Evolutionary conservation across 2,329 filamentous ascomycete species (phyloP).

Genomic region (Penicillium sp.): DNA sequence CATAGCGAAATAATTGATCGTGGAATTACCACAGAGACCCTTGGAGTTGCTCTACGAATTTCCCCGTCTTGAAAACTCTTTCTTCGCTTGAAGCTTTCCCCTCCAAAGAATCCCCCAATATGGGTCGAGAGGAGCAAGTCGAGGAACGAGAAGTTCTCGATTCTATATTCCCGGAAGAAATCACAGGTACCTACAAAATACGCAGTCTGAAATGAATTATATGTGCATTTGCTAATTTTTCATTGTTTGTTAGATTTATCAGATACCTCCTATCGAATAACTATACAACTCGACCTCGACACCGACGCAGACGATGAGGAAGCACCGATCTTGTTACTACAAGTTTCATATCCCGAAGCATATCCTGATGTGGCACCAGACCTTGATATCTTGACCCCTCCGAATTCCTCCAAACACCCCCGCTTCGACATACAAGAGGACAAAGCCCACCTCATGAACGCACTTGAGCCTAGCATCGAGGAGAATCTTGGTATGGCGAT

Average conservation of each 20-base stretch:
- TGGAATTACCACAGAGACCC: background rate
- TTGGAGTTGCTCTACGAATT: background rate
- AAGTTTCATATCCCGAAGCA: conserved; percentile 80
- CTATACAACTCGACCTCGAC: conserved; percentile 75
- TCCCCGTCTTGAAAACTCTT: background rate
- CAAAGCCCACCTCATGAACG: conserved; percentile 67
- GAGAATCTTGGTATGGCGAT: conserved; percentile 97
- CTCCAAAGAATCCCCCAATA: conserved; percentile 24
- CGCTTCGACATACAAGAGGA: conserved; percentile 78
- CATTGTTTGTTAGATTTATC: conserved; percentile 65
- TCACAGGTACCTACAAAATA: conserved; percentile 62
- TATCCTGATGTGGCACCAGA: conserved; percentile 86
- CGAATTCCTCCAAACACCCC: conserved; percentile 65
- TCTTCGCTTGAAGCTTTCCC: background rate
- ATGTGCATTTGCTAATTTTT: conserved; percentile 16
- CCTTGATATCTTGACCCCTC: conserved; percentile 72
- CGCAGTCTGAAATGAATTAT: background rate
- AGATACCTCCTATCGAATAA: conserved; percentile 82
- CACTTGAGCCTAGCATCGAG: conserved; percentile 70
- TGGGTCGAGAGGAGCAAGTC: conserved; percentile 74
- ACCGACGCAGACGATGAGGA: conserved; percentile 60
- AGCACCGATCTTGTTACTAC: conserved; percentile 68
- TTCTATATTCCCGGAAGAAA: conserved; percentile 97
- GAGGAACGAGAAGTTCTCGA: conserved; percentile 98
- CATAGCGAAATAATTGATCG: background rate